Base-by-base conservation (phyloP, 345 rosid species). In the Euclidium syriacum region DNA sequence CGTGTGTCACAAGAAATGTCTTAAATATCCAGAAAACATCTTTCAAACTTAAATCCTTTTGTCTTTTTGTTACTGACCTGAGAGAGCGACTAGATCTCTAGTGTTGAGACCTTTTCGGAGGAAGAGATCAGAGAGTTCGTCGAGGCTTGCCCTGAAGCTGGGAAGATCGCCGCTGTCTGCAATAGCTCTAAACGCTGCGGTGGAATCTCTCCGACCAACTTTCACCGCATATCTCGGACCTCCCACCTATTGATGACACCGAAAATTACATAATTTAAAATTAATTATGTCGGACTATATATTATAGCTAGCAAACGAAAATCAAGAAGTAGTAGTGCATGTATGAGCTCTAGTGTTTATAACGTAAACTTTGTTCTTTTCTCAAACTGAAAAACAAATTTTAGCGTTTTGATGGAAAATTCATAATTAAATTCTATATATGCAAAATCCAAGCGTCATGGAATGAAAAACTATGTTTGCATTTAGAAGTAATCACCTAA, bases 11-110 rank as follows among this genome's bases (percentile, higher is more conserved):
- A 64, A 40, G 52, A 2, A 33, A 47, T 5, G 0, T 61, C 41
- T 61, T 43, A 3, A 44, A 51, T 2, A n/a, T 4, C 4, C 5
- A 41, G 6, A 24, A 29, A 55, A 4, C 12, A 38, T 10, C 7
- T n/a, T n/a, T n/a, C n/a, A n/a, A 1, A 38, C 1, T 39, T 15
- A 11, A 23, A 38, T 4, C 14, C 11, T 25, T 27, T 39, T 39
- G n/a, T n/a, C 5, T 41, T 6, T 10, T 2, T 29, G 11, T 20
- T 32, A 44, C 38, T 70, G 52, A 72, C 76, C 86, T 20, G 86
- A 83, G 11, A 87, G 65, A 16, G 90, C 90, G 52, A 84, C 91
- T 44, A 80, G 80, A 64, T 82, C 88, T 43, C 72, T 65, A 3
- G 72, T 79, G 60, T 70, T 76, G 5, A 85, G 81, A 1, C 87